Percentiles rank a stretch among this genome's conserved stretches.
These are phyloP conservation scores for Eucalyptus sideroxylon DNA, from an alignment of 345 rosid genomes.

Conservation along the genomic window DNA sequence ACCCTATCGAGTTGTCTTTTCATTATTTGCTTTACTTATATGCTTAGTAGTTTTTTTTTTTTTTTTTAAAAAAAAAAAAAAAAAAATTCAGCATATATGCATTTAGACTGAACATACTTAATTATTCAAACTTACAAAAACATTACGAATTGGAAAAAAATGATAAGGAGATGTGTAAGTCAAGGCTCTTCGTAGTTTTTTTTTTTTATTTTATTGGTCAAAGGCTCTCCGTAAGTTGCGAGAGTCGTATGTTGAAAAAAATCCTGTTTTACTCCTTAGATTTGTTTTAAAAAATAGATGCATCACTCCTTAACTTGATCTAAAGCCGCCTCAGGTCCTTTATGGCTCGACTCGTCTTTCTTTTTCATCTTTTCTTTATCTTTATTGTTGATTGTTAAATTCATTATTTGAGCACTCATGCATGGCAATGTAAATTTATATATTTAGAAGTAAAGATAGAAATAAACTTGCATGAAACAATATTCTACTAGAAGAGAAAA, in stretches of 20 bases:
- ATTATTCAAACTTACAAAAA: background rate
- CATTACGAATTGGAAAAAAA: background rate
- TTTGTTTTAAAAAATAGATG: background rate
- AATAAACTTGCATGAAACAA: background rate
- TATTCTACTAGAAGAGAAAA: background rate
- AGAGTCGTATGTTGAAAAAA: background rate
- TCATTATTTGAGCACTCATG: background rate
- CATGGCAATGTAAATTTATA: too few species aligned
- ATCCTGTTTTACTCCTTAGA: background rate
- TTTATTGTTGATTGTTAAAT: background rate
- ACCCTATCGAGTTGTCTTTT: too few species aligned
- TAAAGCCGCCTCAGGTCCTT: background rate
- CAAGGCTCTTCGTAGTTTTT: background rate
- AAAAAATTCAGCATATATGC: background rate
- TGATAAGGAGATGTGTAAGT: background rate
- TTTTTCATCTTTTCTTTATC: too few species aligned
- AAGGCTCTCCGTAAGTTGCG: background rate
- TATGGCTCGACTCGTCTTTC: background rate
- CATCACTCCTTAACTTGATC: background rate
- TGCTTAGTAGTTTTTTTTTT: background rate
- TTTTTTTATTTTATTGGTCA: too few species aligned
- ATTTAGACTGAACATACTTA: background rate
- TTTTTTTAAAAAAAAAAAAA: too few species aligned
- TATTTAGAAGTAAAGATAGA: background rate
- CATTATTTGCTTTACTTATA: background rate